Evolutionary conservation across 495 filamentous ascomycete genomes (phyloP), one percentile per base, ranked within the genome.

Genomic region (Aspergillus cavernicola): DNA sequence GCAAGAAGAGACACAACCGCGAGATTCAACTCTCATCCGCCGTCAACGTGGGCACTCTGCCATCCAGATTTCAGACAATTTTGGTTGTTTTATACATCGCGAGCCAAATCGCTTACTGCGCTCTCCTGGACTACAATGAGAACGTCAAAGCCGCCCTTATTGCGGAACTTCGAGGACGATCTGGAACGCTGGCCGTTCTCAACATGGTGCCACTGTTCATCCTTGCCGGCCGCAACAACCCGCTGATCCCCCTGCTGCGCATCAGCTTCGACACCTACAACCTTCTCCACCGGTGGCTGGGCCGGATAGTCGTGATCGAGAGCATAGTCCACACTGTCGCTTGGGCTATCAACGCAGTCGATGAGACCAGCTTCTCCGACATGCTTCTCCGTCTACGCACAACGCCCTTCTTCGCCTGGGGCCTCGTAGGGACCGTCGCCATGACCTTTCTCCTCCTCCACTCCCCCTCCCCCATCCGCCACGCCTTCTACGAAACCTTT

Each of bases 201-300:
- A 98, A 95, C 68, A 87, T 97, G 85, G 80, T 96, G n/a, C 89
- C 90, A 6, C 78, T 96, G 18, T 81, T 98, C 57, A 73, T 97
- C 48, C 81, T 97, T 53, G 92, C 91, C 13, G 84, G 90, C 18
- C 85, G 92, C 59, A 97, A 97, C 73, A 97, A 96, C 65, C 89
- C 89, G 13, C 72, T 97, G n/a, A 96, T 96, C 55, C 65, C 75
- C 6, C 67, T 95, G 12, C 76, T 96, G 58, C 83, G 83, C 23
- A 84, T 97, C 69, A 92, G 89, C 66, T 98, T 96, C 70, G 95
- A 98, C 72, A 96, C 92, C 0, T 97, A 90, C 78, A 97, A 97
- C 67, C 76, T 97, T 23, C 71, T 97, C 24, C 93, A 98, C 67
- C 85, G 93, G 32, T 98, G 93, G 92, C 84, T 97, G 49, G 93